Evolutionary conservation across 345 rosid species (phyloP).

Genomic region (Gossypium australe): DNA sequence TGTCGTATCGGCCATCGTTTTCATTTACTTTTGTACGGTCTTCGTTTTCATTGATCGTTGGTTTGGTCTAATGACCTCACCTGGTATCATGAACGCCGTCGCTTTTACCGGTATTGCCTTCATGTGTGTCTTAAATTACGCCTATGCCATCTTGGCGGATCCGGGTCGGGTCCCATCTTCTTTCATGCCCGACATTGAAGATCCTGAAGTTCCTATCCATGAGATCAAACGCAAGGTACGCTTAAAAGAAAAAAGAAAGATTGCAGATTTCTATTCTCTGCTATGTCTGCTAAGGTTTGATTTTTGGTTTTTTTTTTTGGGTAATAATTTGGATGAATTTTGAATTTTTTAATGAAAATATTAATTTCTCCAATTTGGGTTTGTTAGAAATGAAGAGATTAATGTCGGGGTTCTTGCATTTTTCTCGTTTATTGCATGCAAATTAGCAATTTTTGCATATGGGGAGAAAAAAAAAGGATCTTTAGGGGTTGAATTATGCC

Average conservation of each 20-base stretch:
- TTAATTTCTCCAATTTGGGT: neutral
- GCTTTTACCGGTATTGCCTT: conserved; percentile 64
- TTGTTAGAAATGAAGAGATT: neutral
- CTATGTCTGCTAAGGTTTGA: neutral
- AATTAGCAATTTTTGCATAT: neutral
- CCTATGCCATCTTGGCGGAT: conserved; percentile 57
- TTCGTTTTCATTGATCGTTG: conserved; percentile 81
- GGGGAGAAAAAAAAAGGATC: neutral
- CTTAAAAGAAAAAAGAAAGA: neutral
- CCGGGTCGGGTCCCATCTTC: conserved; percentile 76
- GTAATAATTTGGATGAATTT: neutral
- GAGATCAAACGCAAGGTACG: conserved; percentile 93
- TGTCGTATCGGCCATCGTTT: conserved; percentile 58
- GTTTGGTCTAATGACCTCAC: conserved; percentile 80
- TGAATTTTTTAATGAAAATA: neutral
- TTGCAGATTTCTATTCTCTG: neutral
- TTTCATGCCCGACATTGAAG: conserved; percentile 79
- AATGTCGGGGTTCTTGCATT: neutral
- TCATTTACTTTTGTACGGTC: conserved; percentile 63
- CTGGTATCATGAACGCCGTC: conserved; percentile 68
- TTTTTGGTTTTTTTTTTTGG: neutral
- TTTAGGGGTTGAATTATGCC: conserved; percentile 1
- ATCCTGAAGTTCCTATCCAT: conserved; percentile 50
- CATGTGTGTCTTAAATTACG: conserved; percentile 57
- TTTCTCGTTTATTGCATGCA: conserved; percentile 1